Conservation (phyloP, 805 yeast genomes). For the Cyberlindnera galapagoensis region DNA sequence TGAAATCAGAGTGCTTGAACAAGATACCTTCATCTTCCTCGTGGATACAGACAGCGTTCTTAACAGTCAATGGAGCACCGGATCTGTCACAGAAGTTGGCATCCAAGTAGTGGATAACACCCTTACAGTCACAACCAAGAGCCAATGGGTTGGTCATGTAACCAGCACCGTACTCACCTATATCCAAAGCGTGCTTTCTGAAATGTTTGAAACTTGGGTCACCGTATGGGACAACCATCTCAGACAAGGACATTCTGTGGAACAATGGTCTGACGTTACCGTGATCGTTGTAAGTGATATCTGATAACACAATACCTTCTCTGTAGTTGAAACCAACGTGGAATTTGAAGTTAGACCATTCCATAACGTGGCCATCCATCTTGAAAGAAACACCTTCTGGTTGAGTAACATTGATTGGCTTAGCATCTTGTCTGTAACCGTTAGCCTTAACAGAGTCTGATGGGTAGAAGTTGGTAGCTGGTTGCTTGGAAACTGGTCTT, state of each 20-base stretch:
- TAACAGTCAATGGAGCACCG: slow-evolving; percentile 66
- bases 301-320: slow-evolving; percentile 77
- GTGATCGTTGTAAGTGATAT: slow-evolving; percentile 68
- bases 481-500: slow-evolving; percentile 61
- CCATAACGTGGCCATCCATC: slow-evolving; percentile 61
- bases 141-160: slow-evolving; percentile 74
- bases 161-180: slow-evolving; percentile 87
- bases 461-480: slow-evolving; percentile 68
- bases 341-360: slow-evolving; percentile 72
- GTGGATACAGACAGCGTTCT: slow-evolving; percentile 77
- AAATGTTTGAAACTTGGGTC: slow-evolving; percentile 75
- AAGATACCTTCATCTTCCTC: slow-evolving; percentile 81
- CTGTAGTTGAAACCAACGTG: slow-evolving; percentile 82
- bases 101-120: slow-evolving; percentile 76
- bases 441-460: slow-evolving; percentile 52
- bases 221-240: slow-evolving; percentile 85
- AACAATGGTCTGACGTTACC: slow-evolving; percentile 68
- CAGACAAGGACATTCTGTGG: slow-evolving; percentile 72
- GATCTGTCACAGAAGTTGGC: slow-evolving; percentile 64
- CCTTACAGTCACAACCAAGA: slow-evolving; percentile 81
- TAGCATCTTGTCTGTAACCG: slow-evolving; percentile 58
- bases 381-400: slow-evolving; percentile 80
- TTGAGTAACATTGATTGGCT: slow-evolving; percentile 66
- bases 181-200: slow-evolving; percentile 80
- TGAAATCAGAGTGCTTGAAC: slow-evolving; percentile 78